Evolutionary conservation across 176 grass and related monocot species (phyloP).

Genomic region (Puya raimondii): DNA sequence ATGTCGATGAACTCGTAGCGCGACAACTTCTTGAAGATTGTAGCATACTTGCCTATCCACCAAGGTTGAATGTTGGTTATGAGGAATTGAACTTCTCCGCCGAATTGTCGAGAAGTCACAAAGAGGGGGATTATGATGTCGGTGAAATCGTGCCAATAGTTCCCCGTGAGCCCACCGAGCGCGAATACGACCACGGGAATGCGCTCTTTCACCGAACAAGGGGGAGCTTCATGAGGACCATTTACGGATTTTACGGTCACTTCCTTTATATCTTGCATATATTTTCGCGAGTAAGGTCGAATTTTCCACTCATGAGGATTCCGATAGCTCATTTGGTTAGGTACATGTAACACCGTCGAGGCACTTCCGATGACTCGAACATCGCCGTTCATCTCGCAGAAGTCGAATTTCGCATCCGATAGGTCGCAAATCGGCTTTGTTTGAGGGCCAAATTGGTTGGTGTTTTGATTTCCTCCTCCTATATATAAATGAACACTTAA

Average conservation of each 20-base stretch:
- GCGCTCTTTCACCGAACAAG: constrained; percentile 22
- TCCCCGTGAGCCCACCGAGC: constrained; percentile 59
- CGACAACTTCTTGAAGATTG: constrained; percentile 35
- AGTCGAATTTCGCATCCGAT: neutral
- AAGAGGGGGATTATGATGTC: constrained; percentile 53
- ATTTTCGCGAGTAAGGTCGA: constrained; percentile 55
- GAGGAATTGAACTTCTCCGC: constrained; percentile 41
- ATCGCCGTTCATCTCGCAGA: neutral
- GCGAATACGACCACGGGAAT: constrained; percentile 52
- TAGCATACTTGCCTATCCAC: constrained; percentile 37
- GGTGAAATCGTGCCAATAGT: constrained; percentile 75
- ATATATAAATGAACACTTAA: neutral
- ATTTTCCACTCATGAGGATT: constrained; percentile 43
- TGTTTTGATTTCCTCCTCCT: neutral
- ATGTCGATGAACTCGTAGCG: constrained; percentile 49
- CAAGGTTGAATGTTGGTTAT: constrained; percentile 46
- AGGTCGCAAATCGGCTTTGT: neutral
- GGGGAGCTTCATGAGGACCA: constrained; percentile 12
- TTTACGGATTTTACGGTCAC: constrained; percentile 35
- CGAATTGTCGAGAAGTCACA: constrained; percentile 39
- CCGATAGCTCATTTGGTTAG: constrained; percentile 9
- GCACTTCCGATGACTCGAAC: neutral
- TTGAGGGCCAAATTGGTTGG: neutral
- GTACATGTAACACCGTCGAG: neutral
- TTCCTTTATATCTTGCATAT: constrained; percentile 37